These are phyloP conservation scores for Populus nigra DNA, from an alignment of 345 rosid species.

Conservation along the genomic window DNA sequence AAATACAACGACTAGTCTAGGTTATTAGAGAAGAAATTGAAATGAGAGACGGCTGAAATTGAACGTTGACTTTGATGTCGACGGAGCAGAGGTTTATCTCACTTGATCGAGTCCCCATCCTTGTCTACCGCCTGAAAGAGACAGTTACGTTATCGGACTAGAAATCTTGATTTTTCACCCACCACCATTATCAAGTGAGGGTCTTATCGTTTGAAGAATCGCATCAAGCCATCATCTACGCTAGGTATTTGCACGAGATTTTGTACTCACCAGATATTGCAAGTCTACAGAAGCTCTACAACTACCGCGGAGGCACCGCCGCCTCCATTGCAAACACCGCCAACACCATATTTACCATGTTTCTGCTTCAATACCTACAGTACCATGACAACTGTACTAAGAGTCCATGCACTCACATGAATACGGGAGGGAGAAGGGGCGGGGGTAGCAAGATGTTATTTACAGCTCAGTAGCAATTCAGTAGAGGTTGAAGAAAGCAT, in stretches of 20 bases:
- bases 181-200: background rate
- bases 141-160: background rate
- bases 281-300: constrained; percentile 75
- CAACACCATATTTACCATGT: constrained; percentile 79
- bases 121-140: background rate
- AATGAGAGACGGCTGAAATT: background rate
- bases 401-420: background rate
- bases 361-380: constrained; percentile 71
- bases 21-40: constrained; percentile 4
- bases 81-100: background rate
- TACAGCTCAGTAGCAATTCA: background rate
- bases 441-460: background rate
- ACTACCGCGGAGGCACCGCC: constrained; percentile 96
- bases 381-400: background rate
- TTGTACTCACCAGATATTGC: constrained; percentile 24
- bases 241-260: too few relatives aligned
- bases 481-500: constrained; percentile 12
- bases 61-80: background rate
- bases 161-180: background rate
- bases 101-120: background rate
- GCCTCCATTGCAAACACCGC: constrained; percentile 95
- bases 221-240: too few relatives aligned
- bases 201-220: background rate
- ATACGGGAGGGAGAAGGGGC: too few relatives aligned
- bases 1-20: background rate